phyloP scores from a whole-genome alignment of 208 protist species.

The Trypanosoma cruzi region DNA sequence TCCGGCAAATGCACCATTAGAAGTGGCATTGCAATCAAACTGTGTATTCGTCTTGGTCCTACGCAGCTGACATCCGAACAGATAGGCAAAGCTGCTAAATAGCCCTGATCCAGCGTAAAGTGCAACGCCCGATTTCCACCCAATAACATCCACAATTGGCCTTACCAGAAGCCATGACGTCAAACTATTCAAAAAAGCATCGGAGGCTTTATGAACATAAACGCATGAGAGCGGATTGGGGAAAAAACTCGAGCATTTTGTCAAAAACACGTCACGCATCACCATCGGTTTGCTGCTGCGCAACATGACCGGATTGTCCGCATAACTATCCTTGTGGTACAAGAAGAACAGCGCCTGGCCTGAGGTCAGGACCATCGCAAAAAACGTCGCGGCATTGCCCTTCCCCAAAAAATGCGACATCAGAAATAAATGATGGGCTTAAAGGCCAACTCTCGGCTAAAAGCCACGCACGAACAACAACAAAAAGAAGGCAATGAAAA shows the following conservation, averaged over 20 bases:
- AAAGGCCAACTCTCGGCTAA: not conserved
- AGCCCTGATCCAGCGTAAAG: slow-evolving; percentile 77
- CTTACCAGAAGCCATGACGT: slow-evolving; percentile 61
- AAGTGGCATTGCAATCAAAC: slow-evolving; percentile 69
- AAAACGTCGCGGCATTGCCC: slow-evolving; percentile 44
- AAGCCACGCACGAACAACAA: not conserved
- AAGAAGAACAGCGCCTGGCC: slow-evolving; percentile 76
- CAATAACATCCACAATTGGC: slow-evolving; percentile 59
- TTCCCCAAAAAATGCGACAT: slow-evolving; percentile 27
- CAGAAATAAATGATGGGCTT: not conserved
- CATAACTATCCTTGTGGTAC: slow-evolving; percentile 85
- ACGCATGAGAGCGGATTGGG: slow-evolving; percentile 87
- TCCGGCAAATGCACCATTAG: slow-evolving; percentile 78
- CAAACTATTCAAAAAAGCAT: slow-evolving; percentile 65
- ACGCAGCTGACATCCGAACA: slow-evolving; percentile 66
- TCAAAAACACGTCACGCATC: slow-evolving; percentile 89
- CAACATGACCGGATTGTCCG: slow-evolving; percentile 78
- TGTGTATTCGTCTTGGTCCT: slow-evolving; percentile 44
- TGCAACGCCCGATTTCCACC: slow-evolving; percentile 49
- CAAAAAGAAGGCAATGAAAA: not conserved
- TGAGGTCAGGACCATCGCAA: slow-evolving; percentile 68
- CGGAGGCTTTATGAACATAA: slow-evolving; percentile 53
- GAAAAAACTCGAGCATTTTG: slow-evolving; percentile 42
- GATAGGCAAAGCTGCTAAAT: slow-evolving; percentile 83
- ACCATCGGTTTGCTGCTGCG: slow-evolving; percentile 80